Conservation (phyloP, 805 yeast genomes). For the Pichia ethanolica region DNA sequence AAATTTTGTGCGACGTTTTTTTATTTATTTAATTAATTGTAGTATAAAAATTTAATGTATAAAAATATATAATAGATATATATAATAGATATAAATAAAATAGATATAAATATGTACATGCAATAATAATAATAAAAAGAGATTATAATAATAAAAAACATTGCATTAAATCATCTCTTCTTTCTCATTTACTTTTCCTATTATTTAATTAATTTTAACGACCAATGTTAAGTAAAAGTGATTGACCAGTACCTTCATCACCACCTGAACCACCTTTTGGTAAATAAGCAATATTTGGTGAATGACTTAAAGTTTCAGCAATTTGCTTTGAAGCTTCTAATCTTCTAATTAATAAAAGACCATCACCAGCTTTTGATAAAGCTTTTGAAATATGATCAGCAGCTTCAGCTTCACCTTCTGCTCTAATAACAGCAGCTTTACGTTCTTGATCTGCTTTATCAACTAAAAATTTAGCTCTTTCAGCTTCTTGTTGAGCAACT, state of each 20-base stretch:
- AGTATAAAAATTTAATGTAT: no score
- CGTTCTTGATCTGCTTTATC: conserved; percentile 97
- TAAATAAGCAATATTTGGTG: conserved; percentile 82
- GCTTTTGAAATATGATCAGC: conserved; percentile 95
- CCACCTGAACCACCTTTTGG: conserved; percentile 47
- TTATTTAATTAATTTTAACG: no score
- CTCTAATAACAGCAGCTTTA: conserved; percentile 89
- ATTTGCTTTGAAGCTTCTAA: conserved; percentile 95
- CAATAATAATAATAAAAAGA: no score
- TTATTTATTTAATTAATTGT: no score
- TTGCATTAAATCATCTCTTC: no score
- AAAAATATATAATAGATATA: no score
- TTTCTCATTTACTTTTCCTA: no score
- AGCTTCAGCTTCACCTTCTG: conserved; percentile 99
- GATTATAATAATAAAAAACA: no score
- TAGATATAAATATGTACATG: no score
- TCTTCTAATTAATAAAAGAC: conserved; percentile 85
- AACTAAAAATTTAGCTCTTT: conserved; percentile 86
- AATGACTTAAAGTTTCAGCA: conserved; percentile 76
- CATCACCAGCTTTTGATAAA: conserved; percentile 90
- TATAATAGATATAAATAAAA: no score
- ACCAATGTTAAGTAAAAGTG: conserved; percentile 60
- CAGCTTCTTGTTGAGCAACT: conserved; percentile 99
- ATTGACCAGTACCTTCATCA: conserved; percentile 37
- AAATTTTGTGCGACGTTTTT: no score